phyloP scores from a whole-genome alignment of 2,329 filamentous ascomycete genomes.

The Periconia macrospinosa region DNA sequence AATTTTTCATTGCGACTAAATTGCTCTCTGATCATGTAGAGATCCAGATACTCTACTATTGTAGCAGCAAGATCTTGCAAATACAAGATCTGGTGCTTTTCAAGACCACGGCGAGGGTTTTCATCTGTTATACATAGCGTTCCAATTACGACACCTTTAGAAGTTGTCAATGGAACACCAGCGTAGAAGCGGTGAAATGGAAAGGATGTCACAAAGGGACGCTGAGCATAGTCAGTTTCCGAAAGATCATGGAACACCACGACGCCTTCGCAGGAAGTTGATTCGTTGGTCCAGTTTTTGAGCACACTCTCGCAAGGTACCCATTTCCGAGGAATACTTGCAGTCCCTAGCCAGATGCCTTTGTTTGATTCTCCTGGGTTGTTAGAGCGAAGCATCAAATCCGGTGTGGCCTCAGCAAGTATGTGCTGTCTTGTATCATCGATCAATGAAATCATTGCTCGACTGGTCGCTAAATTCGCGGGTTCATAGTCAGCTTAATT shows the following conservation, averaged over 20 bases:
- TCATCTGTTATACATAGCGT: constrained; percentile 24
- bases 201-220: constrained; percentile 13
- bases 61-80: constrained; percentile 30
- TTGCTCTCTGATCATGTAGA: constrained; percentile 27
- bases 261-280: background rate
- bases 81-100: constrained; percentile 12
- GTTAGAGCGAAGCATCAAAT: constrained; percentile 23
- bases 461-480: background rate
- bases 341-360: constrained; percentile 32
- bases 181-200: constrained; percentile 26
- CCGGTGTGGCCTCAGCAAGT: constrained; percentile 42
- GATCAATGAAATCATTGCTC: constrained; percentile 41
- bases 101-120: constrained; percentile 15
- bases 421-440: constrained; percentile 39
- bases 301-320: constrained; percentile 28
- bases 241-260: constrained; percentile 22
- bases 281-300: constrained; percentile 3
- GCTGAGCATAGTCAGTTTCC: constrained; percentile 6
- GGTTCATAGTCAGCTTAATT: too few relatives aligned
- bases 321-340: constrained; percentile 29
- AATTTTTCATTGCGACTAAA: constrained; percentile 31
- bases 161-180: constrained; percentile 22
- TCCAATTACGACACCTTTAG: constrained; percentile 21
- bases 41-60: constrained; percentile 28
- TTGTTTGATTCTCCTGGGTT: constrained; percentile 8